These are phyloP conservation scores for Aspergillus funiculosus DNA, from an alignment of 495 filamentous ascomycete species.

Conservation along the genomic window DNA sequence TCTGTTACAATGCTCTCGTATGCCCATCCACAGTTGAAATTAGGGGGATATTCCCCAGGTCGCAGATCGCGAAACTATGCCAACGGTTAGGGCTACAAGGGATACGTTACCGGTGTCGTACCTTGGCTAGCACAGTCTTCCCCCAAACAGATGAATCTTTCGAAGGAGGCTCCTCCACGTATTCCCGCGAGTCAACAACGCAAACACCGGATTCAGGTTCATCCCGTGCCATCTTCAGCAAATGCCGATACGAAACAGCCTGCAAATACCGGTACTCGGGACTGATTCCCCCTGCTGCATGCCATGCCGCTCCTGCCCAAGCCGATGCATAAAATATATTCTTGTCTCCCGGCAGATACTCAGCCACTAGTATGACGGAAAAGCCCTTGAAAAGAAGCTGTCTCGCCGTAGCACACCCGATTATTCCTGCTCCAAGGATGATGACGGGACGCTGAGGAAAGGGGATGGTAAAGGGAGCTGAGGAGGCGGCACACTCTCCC, in stretches of 20 bases:
- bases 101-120: conserved; percentile 6
- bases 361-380: conserved; percentile 35
- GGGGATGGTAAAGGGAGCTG: conserved; percentile 13
- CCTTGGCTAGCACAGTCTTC: conserved; percentile 34
- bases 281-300: conserved; percentile 37
- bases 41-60: conserved; percentile 31
- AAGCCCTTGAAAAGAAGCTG: conserved; percentile 37
- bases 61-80: conserved; percentile 34
- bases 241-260: conserved; percentile 34
- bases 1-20: conserved; percentile 41
- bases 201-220: conserved; percentile 35
- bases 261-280: conserved; percentile 37
- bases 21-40: conserved; percentile 35
- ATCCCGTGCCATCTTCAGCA: conserved; percentile 37
- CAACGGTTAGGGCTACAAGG: conserved; percentile 1
- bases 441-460: conserved; percentile 38
- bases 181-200: conserved; percentile 35
- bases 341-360: conserved; percentile 40
- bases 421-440: conserved; percentile 41
- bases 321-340: conserved; percentile 41
- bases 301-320: conserved; percentile 45
- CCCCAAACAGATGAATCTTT: conserved; percentile 38
- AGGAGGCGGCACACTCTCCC: conserved; percentile 19
- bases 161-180: conserved; percentile 33
- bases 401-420: conserved; percentile 38